Evolutionary conservation across 495 filamentous ascomycete species (phyloP), one percentile per base, ranked within the genome.

Genomic region (Lasiosphaeria ovina): DNA sequence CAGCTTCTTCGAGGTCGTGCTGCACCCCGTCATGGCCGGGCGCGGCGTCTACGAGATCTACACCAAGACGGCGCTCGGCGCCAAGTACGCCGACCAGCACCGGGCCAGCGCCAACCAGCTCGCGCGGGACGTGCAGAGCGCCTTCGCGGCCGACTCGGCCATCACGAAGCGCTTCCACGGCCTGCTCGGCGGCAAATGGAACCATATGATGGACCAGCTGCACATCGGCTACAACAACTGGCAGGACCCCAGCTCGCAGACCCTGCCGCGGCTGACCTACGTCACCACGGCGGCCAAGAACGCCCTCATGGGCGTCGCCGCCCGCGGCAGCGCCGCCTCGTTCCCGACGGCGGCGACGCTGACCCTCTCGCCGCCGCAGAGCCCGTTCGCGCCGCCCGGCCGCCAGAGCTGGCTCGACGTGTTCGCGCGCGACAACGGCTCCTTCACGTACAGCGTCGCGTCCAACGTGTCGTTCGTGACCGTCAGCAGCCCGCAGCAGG

Each of bases 1-100:
- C n/a, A 68, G 84, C 1, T 88, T 85, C 65, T 89, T 84, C 66
- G 77, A 89, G 63, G 75, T 86, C 44, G 79, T 89, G 3, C 73
- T 85, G 3, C 85, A 89, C 61, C 85, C 86, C 0, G 76, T 82
- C 4, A 71, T 79, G 32, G 83, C 83, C 32, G 85, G 79, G 12
- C 76, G 79, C 40, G 55, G 57, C 9, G 68, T 73, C 33, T 73
- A 59, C 45, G 70, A 73, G 57, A 73, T 73, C 45, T 73, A 73
- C 64, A 67, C 64, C 47, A 73, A 73, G 54, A 57, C 62, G 5
- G 66, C 70, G 0, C 50, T 73, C 7, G 66, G 64, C 9, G 49
- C 31, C 55, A 55, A 55, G n/a, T 65, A 69, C 47, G 59, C 60
- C 12, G 61, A 50, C 34, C 59, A 73, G 61, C 63, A 69, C 35